Conservation (phyloP, 768 basidiomycete genomes). For the Tricholoma sp. region DNA sequence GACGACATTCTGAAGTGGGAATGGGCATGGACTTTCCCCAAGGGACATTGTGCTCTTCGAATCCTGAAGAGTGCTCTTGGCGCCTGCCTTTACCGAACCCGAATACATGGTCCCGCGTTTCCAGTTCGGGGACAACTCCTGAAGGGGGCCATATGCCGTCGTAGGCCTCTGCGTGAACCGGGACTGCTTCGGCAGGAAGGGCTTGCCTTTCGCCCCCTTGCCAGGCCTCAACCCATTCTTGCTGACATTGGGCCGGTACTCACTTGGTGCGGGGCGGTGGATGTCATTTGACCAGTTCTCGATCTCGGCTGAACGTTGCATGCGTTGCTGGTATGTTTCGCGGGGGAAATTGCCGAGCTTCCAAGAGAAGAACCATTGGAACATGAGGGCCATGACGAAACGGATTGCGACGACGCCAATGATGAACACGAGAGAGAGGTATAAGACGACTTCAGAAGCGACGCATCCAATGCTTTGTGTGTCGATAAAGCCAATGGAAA, state of each 20-base stretch:
- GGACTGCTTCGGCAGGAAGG: conserved; percentile 63
- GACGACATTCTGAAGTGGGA: conserved; percentile 86
- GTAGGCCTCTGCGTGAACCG: conserved; percentile 67
- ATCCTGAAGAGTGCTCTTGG: conserved; percentile 67
- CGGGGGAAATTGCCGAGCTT: conserved; percentile 88
- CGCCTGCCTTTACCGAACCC: conserved; percentile 32
- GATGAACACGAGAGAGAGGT: conserved; percentile 94
- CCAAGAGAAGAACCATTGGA: conserved; percentile 98
- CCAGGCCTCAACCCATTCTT: conserved; percentile 52
- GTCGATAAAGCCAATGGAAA: conserved; percentile 91
- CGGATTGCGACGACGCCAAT: conserved; percentile 94
- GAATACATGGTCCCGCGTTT: conserved; percentile 58
- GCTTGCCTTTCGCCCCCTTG: conserved; percentile 33
- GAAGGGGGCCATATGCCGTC: conserved; percentile 64
- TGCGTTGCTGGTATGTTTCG: conserved; percentile 90
- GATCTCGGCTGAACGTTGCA: conserved; percentile 84
- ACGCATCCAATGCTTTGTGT: conserved; percentile 94
- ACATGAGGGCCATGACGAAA: conserved; percentile 95
- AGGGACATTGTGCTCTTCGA: conserved; percentile 83
- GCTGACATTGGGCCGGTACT: conserved; percentile 84
- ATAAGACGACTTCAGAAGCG: conserved; percentile 91
- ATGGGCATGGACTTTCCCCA: conserved; percentile 76
- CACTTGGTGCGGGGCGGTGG: conserved; percentile 85
- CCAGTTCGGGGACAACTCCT: conserved; percentile 48
- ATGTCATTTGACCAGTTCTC: conserved; percentile 97